Base-by-base conservation (phyloP, 2,329 filamentous ascomycete genomes). In the Trichophyton verrucosum region DNA sequence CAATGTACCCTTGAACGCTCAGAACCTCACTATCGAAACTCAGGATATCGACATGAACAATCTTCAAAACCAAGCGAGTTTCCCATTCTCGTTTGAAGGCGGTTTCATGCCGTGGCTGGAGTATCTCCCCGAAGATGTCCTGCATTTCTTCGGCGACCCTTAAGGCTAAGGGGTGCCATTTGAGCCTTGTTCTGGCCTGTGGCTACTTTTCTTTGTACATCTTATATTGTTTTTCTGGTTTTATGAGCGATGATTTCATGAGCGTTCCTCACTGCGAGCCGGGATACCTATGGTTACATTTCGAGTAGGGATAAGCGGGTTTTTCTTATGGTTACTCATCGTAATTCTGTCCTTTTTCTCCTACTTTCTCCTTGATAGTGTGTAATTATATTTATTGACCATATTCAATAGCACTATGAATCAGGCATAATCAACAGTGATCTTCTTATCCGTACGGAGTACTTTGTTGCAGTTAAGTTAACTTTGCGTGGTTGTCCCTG, bases 1-100 rank as follows among this genome's bases (percentile, higher is more conserved):
- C 13, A 38, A 56, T n/a, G 38, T 62, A 3, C 44, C 44, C 13
- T n/a, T 49, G n/a, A 59, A 60, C 36, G 22, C 38, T 9, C 51
- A 44, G 22, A 46, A 49, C 61, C 63, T 65, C 56, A 60, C 87
- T 63, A 88, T 91, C 65, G 84, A 89, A 69, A 86, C 83, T 62
- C 87, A 89, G 64, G 87, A 91, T 65, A 83, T 92, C 38, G 87
- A 91, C 64, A 86, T 91, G 78, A 83, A 81, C 24, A 76, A 82
- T 3, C 74, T 91, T 17, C 73, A 76, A 6, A 69, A 74, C 58
- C 72, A 73, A 40, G 68, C 71, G 44, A 67, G 71, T 1, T 71
- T 74, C 51, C 74, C 74, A 1, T 75, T 77, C 33, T 61, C 68
- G 8, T 72, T 75, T 30, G 72, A 70, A 30, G 85, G 83, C 1